Conservation (phyloP, 495 filamentous ascomycete species). For the Daldinia childiae region DNA sequence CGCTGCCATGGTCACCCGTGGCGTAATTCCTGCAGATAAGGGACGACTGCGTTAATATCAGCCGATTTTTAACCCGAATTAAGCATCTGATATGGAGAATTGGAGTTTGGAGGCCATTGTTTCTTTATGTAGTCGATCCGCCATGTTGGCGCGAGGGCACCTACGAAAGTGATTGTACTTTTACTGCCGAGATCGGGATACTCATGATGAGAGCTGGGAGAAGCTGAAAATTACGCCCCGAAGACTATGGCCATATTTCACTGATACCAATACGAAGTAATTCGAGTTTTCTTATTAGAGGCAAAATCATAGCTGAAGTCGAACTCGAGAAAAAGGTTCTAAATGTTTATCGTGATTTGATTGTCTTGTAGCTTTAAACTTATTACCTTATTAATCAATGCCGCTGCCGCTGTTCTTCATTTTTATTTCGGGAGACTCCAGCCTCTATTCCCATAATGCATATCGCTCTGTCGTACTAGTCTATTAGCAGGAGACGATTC, state of each 20-base stretch:
- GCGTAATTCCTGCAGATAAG: conserved; percentile 56
- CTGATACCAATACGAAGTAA: conserved; percentile 33
- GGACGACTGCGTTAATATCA: background rate
- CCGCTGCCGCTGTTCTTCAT: background rate
- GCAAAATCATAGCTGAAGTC: background rate
- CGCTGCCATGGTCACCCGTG: conserved; percentile 96
- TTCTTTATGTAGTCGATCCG: conserved; percentile 11
- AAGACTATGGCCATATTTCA: conserved; percentile 7
- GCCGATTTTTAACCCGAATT: conserved; percentile 5
- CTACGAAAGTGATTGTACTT: conserved; percentile 27
- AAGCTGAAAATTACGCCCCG: conserved; percentile 9
- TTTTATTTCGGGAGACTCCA: background rate
- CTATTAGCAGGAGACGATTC: background rate
- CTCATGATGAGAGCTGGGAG: conserved; percentile 4
- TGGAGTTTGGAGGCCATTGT: conserved; percentile 33
- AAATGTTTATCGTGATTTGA: background rate
- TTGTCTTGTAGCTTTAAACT: background rate
- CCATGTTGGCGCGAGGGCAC: background rate
- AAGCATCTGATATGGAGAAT: conserved; percentile 35
- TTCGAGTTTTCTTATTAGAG: conserved; percentile 8
- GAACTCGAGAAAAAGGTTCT: background rate
- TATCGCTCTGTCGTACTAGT: background rate
- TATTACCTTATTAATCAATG: background rate
- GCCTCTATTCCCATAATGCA: background rate
- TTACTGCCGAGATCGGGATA: conserved; percentile 20